Percentiles rank a stretch among this genome's conserved stretches.
phyloP scores from a whole-genome alignment of 1,139 yeast species.

The Blastobotrys malaysiensis region DNA sequence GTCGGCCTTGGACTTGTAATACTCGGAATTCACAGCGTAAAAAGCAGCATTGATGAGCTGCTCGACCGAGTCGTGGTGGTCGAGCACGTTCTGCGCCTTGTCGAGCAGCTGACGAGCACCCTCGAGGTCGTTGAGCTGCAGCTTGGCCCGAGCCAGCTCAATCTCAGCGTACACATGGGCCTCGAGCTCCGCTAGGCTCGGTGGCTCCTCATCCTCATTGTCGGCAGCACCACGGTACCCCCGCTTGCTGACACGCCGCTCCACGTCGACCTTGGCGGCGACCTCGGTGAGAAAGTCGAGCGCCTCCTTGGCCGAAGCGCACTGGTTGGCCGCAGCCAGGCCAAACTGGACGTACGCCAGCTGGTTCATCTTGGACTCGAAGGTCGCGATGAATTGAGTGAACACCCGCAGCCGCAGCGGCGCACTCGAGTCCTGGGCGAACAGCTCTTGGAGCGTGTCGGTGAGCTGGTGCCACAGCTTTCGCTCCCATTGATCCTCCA shows the following conservation, averaged over 20 bases:
- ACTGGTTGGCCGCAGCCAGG: constrained; percentile 49
- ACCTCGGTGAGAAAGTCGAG: constrained; percentile 52
- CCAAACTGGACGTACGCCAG: constrained; percentile 74
- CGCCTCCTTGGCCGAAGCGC: constrained; percentile 45
- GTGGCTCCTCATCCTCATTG: constrained; percentile 18
- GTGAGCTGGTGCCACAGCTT: constrained; percentile 80
- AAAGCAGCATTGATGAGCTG: constrained; percentile 74
- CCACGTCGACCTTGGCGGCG: constrained; percentile 42
- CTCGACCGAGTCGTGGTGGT: constrained; percentile 56
- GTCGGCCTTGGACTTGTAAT: constrained; percentile 68
- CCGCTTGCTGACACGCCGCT: constrained; percentile 23
- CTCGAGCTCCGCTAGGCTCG: constrained; percentile 33
- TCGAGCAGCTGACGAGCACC: constrained; percentile 70
- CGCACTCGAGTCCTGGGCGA: constrained; percentile 46
- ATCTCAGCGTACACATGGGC: constrained; percentile 62
- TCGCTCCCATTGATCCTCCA: constrained; percentile 85
- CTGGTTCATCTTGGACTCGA: constrained; percentile 69
- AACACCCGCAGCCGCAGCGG: constrained; percentile 61
- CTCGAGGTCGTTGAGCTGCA: constrained; percentile 51
- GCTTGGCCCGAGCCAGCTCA: constrained; percentile 69
- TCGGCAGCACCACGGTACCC: neutral
- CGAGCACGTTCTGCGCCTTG: constrained; percentile 52
- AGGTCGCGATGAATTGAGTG: constrained; percentile 61
- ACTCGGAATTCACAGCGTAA: constrained; percentile 75
- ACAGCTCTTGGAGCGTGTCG: constrained; percentile 56